Percentiles rank a stretch among this genome's conserved stretches.
Evolutionary conservation across 208 protist genomes (phyloP).

Genomic region (Jaenimonas drosophilae): DNA sequence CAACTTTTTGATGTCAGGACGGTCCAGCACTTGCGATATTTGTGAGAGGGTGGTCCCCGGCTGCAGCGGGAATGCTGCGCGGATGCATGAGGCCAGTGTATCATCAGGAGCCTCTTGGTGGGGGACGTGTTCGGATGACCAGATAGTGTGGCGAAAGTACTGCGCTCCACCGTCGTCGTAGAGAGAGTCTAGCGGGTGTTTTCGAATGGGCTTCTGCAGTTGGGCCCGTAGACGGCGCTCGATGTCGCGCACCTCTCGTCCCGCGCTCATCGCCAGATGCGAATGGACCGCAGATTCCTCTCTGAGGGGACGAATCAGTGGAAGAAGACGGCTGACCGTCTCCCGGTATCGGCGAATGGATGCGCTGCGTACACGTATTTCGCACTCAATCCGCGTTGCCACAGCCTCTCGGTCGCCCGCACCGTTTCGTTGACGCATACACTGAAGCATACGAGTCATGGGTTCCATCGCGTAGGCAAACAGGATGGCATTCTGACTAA

Average conservation of each 20-base stretch:
- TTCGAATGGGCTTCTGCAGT: constrained; percentile 14
- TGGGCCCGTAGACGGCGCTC: constrained; percentile 43
- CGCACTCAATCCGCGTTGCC: constrained; percentile 21
- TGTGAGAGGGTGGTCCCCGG: constrained; percentile 21
- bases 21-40: constrained; percentile 46
- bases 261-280: constrained; percentile 37
- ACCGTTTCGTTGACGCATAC: constrained; percentile 9
- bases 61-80: constrained; percentile 49
- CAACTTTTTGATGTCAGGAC: constrained; percentile 33
- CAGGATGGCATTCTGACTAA: constrained; percentile 12
- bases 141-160: constrained; percentile 65
- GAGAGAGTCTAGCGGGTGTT: constrained; percentile 69
- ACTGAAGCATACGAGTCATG: constrained; percentile 37
- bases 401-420: constrained; percentile 11
- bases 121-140: constrained; percentile 54
- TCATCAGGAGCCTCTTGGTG: constrained; percentile 59
- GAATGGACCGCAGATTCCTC: constrained; percentile 48
- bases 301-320: constrained; percentile 49
- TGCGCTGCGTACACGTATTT: constrained; percentile 19
- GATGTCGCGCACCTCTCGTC: constrained; percentile 43
- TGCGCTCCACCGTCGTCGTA: constrained; percentile 84
- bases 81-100: constrained; percentile 51
- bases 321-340: constrained; percentile 32
- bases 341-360: constrained; percentile 14
- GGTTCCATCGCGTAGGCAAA: constrained; percentile 56